Conservation (phyloP, 2,329 filamentous ascomycete genomes). For the Grosmannia clavigera region DNA sequence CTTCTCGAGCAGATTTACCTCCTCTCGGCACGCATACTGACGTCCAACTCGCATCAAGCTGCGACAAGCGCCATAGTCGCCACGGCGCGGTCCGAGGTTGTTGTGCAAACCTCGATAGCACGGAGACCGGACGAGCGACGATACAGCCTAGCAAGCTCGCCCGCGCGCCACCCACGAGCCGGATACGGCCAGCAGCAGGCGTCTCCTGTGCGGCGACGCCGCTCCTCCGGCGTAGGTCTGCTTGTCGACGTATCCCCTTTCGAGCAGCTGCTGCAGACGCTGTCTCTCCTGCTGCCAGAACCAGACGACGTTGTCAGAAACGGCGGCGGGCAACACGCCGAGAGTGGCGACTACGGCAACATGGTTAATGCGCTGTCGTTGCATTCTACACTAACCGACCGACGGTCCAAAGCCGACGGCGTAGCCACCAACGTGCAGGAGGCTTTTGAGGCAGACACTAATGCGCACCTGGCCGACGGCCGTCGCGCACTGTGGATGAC, state of each 20-base stretch:
- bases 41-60: slow-evolving; percentile 32
- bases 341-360: not conserved
- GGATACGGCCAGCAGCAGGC: slow-evolving; percentile 4
- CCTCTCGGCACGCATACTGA: slow-evolving; percentile 28
- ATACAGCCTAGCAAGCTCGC: slow-evolving; percentile 19
- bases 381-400: slow-evolving; percentile 24
- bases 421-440: slow-evolving; percentile 34
- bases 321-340: not conserved
- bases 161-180: slow-evolving; percentile 18
- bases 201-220: slow-evolving; percentile 24
- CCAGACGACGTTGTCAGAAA: slow-evolving; percentile 14
- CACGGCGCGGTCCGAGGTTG: slow-evolving; percentile 32
- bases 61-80: slow-evolving; percentile 26
- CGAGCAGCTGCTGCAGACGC: slow-evolving; percentile 33
- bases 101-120: slow-evolving; percentile 12
- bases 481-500: slow-evolving; percentile 35
- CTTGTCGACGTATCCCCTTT: slow-evolving; percentile 26
- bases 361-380: slow-evolving; percentile 15
- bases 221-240: slow-evolving; percentile 21
- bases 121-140: slow-evolving; percentile 8
- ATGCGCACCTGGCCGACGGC: slow-evolving; percentile 32
- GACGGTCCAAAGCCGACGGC: slow-evolving; percentile 28
- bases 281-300: slow-evolving; percentile 31
- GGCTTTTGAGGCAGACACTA: slow-evolving; percentile 32
- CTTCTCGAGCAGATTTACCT: slow-evolving; percentile 33